Evolutionary conservation across 2,329 filamentous ascomycete species (phyloP), one percentile per base, ranked within the genome.

Genomic region (Fusarium sp.): DNA sequence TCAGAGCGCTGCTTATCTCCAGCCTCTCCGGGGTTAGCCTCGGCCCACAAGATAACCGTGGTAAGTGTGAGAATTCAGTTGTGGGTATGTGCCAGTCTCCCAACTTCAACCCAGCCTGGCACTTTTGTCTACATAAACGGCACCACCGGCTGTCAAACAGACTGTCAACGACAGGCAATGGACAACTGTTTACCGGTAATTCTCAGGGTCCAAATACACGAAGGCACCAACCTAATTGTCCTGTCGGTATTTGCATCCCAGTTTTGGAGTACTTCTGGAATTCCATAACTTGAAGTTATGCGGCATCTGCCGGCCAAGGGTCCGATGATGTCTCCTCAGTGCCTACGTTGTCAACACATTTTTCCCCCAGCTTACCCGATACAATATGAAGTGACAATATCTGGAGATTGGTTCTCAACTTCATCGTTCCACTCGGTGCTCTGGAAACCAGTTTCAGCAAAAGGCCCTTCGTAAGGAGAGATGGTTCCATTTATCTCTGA

Each of bases 11-110:
- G 60, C 69, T 73, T 73, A 73, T 73, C 71, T 73, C 58, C 69
- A 69, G 55, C 65, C 67, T 68, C 50, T 68, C 69, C 58, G 44
- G 71, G 65, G 58, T 55, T 73, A 73, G 71, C 60, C 50, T 70
- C 67, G 69, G 61, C 38, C 59, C 53, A 59, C 47, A 54, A 65
- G 61, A 68, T 66, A 56, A 60, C 48, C 56, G 42, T 62, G 47
- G 9, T 44, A 21, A 17, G n/a, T 19, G 66, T 68, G 49, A 40
- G n/a, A 65, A 59, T 69, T 24, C 12, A 3, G 6, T 26, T 10
- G 3, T 40, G 46, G n/a, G 30, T 32, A 3, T 21, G 65, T 68
- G 65, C 28, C 28, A 65, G 26, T 42, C 34, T 42, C 26, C 23
- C 20, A 28, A 26, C 34, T 28, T 50, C 28, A 39, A 28, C 47